Evolutionary conservation across 805 yeast genomes (phyloP), one percentile per base, ranked within the genome.

Genomic region (Nakazawaea wyomingensis): DNA sequence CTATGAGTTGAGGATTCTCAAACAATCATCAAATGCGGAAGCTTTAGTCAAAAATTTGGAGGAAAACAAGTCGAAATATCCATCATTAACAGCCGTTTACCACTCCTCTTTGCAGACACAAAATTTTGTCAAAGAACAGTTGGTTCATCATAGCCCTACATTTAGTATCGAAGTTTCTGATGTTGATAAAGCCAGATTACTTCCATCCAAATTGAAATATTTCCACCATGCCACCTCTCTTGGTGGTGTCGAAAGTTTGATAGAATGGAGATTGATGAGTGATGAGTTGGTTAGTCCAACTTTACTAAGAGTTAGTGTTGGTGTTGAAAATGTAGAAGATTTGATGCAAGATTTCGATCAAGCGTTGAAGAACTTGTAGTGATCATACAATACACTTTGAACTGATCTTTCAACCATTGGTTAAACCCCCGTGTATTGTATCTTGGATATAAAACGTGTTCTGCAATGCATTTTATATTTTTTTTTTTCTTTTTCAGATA

Each of bases 151-250:
- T 45, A 65, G 81, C 2, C 96, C 97, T 1, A 86, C 85, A 0
- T 89, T 90, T 53, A 69, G 93, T 0, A 72, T 90, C 35, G 73
- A 68, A 21, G 64, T 85, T 24, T 51, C 57, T 5, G 54, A 66
- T 9, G 72, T 65, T 37, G 76, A 75, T 6, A 61, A 68, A 29
- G 96, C 96, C 0, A 75, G 71, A 50, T 43, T 52, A 8, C 65
- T 90, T 13, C 95, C 96, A 6, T 67, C 81, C 3, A 73, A 68
- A 46, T 65, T 88, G 46, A 74, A 77, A 51, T 76, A 74, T 49
- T 88, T 89, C 66, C 83, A 82, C 52, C 98, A 90, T 62, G 96
- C 96, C 4, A 89, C 96, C 0, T 87, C 96, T 2, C 68, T 91
- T 21, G 97, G 97, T 31, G 96, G 97, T 18, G 86, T 85, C 11